These are phyloP conservation scores for Cunninghamia lanceolata DNA, from an alignment of 75 land plant species.

Conservation along the genomic window DNA sequence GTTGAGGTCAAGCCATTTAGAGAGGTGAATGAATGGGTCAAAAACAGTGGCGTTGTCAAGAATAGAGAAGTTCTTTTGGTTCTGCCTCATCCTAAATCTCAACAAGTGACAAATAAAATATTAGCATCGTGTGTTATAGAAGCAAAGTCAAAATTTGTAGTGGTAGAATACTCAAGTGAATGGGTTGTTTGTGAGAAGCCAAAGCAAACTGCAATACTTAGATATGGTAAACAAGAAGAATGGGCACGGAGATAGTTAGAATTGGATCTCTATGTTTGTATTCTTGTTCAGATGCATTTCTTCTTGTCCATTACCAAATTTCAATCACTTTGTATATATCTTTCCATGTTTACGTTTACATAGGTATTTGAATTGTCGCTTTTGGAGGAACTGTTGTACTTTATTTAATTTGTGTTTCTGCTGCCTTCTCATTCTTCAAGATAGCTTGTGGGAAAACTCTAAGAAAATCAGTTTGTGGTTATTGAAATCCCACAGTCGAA, in stretches of 20 bases:
- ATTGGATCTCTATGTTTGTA: constrained; percentile 72
- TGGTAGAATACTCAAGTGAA: constrained; percentile 1
- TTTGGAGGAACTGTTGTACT: neutral
- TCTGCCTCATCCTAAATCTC: neutral
- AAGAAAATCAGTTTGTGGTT: neutral
- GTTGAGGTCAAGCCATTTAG: neutral
- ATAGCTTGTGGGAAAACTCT: neutral
- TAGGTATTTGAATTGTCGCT: neutral
- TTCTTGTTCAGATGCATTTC: neutral
- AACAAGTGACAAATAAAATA: neutral
- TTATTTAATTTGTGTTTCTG: neutral
- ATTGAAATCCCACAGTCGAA: neutral
- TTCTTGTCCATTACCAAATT: neutral
- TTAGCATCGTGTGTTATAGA: neutral
- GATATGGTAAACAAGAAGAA: constrained; percentile 69
- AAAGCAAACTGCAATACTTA: constrained; percentile 76
- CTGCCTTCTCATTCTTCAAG: neutral
- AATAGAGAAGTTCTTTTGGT: neutral
- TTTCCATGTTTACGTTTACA: neutral
- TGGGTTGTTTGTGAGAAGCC: constrained; percentile 58
- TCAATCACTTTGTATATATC: neutral
- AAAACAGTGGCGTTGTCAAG: neutral
- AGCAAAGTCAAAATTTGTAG: neutral
- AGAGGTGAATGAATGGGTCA: neutral
- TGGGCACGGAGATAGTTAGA: constrained; percentile 70